Conservation (phyloP, 441 rosid species). For the Metrosideros polymorpha region DNA sequence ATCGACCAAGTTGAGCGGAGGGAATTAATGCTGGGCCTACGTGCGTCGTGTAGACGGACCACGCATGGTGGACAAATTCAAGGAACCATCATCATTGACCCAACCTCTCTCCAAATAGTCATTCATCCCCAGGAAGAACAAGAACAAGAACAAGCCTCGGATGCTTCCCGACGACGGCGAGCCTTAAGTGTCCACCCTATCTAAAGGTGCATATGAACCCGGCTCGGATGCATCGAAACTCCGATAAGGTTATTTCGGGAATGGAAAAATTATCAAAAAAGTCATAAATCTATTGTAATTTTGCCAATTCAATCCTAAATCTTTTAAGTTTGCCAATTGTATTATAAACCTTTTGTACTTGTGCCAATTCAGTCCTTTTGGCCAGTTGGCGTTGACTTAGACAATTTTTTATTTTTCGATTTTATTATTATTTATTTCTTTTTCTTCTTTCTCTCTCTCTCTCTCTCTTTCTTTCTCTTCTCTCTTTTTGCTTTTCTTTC, state of each 20-base stretch:
- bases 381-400: no score
- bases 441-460: no score
- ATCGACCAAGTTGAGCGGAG: not conserved
- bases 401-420: no score
- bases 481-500: no score
- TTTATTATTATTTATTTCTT: no score
- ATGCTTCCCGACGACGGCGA: not conserved
- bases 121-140: not conserved
- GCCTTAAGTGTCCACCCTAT: not conserved
- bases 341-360: no score
- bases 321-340: no score
- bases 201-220: not conserved
- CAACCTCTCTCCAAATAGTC: not conserved
- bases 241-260: not conserved
- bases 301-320: no score
- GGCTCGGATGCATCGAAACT: not conserved
- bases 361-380: no score
- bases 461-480: no score
- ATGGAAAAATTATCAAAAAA: no score
- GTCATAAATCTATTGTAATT: no score
- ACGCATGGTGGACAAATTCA: not conserved
- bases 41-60: not conserved
- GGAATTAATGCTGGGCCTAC: not conserved
- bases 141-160: not conserved
- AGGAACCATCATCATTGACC: not conserved